A percentile compares a stretch with the other conserved stretches of the same genome.
Evolutionary conservation across 352 stramenopile genomes (phyloP).

Genomic region (Phytophthora citricola): DNA sequence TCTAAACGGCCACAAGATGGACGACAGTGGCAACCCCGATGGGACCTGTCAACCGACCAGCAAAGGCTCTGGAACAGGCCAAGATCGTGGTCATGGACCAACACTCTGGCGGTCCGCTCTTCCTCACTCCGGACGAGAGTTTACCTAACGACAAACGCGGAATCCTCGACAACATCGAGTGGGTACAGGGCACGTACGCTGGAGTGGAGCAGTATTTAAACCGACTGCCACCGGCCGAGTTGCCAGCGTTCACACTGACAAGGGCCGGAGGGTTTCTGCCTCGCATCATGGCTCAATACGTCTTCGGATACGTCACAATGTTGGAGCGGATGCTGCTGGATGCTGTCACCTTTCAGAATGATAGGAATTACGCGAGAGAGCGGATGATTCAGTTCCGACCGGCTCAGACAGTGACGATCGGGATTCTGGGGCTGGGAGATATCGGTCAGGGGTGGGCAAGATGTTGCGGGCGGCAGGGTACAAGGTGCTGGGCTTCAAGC

Average conservation of each 20-base stretch:
- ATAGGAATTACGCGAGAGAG: slow-evolving; percentile 45
- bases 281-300: slow-evolving; percentile 70
- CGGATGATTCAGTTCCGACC: slow-evolving; percentile 56
- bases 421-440: slow-evolving; percentile 66
- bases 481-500: slow-evolving; percentile 78
- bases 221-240: slow-evolving; percentile 28
- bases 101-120: slow-evolving; percentile 45
- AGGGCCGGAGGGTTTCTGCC: slow-evolving; percentile 64
- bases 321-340: slow-evolving; percentile 73
- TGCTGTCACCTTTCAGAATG: slow-evolving; percentile 43
- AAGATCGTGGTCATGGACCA: slow-evolving; percentile 50
- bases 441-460: slow-evolving; percentile 66
- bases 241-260: slow-evolving; percentile 52
- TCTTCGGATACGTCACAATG: slow-evolving; percentile 62
- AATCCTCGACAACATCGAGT: slow-evolving; percentile 56
- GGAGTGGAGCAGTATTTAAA: slow-evolving; percentile 68
- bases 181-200: slow-evolving; percentile 76
- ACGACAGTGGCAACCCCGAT: slow-evolving; percentile 23
- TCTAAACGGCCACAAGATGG: slow-evolving; percentile 37
- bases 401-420: slow-evolving; percentile 54
- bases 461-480: slow-evolving; percentile 59
- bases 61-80: slow-evolving; percentile 35
- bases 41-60: slow-evolving; percentile 40
- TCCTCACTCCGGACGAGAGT: slow-evolving; percentile 39
- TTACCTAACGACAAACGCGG: slow-evolving; percentile 38